Percentiles rank a stretch among this genome's conserved stretches.
Evolutionary conservation across 148 eudicot species (phyloP).

Genomic region (Silene latifolia): DNA sequence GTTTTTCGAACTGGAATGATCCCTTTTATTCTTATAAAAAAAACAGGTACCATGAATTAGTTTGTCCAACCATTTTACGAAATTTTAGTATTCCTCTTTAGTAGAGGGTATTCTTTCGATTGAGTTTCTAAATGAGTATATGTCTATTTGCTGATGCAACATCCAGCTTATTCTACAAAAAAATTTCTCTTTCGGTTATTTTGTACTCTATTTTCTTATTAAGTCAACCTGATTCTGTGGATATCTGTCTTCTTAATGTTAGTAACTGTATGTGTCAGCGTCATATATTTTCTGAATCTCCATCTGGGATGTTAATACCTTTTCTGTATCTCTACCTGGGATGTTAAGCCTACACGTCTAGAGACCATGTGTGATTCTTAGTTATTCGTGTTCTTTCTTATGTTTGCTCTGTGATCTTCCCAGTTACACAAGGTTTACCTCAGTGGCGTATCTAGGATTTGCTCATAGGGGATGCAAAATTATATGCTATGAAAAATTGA

Average conservation of each 20-base stretch:
- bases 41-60: neutral
- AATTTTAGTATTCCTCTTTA: neutral
- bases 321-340: no score
- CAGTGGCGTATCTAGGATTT: no score
- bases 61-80: neutral
- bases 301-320: neutral
- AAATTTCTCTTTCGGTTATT: neutral
- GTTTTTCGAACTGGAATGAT: neutral
- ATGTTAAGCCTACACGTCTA: no score
- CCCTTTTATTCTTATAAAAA: neutral
- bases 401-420: neutral
- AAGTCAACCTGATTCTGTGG: neutral
- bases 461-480: no score
- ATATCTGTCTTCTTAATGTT: neutral
- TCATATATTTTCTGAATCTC: neutral
- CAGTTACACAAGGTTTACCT: neutral
- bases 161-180: neutral
- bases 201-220: neutral
- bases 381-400: neutral
- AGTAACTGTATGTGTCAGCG: neutral
- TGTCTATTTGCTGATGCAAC: neutral
- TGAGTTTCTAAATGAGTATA: neutral
- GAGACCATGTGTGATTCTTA: neutral
- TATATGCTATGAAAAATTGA: no score
- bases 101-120: neutral